A percentile compares a stretch with the other conserved stretches of the same genome.
These are phyloP conservation scores for Mycotypha africana DNA, from an alignment of 371 early-diverging fungal genomes.

Conservation along the genomic window DNA sequence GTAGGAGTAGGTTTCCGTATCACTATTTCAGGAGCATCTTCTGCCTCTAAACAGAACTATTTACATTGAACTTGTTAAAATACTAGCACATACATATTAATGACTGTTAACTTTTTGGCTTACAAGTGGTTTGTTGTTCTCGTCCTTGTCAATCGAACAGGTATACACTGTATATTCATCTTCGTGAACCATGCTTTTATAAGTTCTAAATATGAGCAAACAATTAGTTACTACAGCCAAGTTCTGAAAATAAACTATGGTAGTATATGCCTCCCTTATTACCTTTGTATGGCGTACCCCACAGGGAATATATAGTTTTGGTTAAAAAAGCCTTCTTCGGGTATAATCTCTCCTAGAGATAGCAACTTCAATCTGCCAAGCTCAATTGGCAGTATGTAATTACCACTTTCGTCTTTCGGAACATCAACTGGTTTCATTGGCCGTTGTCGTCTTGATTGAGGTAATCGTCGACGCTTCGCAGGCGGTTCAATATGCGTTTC, in stretches of 20 bases:
- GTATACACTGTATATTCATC: constrained; percentile 4
- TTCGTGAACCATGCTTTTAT: constrained; percentile 7
- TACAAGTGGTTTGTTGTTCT: constrained; percentile 8
- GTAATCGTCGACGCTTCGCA: constrained; percentile 2
- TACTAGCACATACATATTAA: too few species aligned
- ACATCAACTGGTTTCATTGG: neutral
- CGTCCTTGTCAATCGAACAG: constrained; percentile 6
- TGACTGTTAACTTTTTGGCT: neutral
- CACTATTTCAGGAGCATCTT: constrained; percentile 58
- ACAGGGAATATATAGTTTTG: constrained; percentile 11
- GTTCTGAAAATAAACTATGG: neutral
- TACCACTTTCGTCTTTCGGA: constrained; percentile 4
- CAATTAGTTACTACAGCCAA: too few species aligned
- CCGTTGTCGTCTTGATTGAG: constrained; percentile 2
- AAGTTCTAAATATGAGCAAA: neutral
- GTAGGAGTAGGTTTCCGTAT: constrained; percentile 72
- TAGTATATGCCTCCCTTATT: neutral
- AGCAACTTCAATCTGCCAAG: constrained; percentile 2
- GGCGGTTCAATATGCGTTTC: neutral
- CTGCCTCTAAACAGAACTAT: constrained; percentile 9
- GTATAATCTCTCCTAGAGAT: constrained; percentile 7
- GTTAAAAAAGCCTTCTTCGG: constrained; percentile 4
- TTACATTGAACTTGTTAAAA: neutral
- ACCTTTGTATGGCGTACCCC: constrained; percentile 7
- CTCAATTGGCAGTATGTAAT: constrained; percentile 7